A percentile compares a stretch with the other conserved stretches of the same genome.
Conservation (phyloP, 176 grass and related monocot genomes). For the Otatea glauca region DNA sequence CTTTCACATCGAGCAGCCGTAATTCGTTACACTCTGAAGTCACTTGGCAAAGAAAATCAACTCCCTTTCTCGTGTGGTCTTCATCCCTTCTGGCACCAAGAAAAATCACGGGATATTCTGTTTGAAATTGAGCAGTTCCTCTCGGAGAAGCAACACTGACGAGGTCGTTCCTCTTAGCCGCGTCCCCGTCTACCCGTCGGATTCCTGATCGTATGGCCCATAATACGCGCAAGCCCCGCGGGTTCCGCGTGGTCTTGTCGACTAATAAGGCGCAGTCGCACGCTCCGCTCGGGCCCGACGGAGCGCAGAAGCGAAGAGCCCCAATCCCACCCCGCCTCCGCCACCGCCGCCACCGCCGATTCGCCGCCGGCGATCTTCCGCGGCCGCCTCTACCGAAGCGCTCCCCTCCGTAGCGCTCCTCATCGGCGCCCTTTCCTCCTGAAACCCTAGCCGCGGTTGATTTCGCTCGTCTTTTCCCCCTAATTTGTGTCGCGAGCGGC, state of each 20-base stretch:
- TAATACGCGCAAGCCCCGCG: not conserved
- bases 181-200: not conserved
- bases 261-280: slow-evolving; percentile 29
- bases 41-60: no score
- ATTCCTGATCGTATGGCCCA: slow-evolving; percentile 6
- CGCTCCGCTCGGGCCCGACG: slow-evolving; percentile 10
- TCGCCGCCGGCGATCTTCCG: slow-evolving; percentile 35
- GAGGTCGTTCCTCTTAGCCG: no score
- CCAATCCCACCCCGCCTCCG: slow-evolving; percentile 12
- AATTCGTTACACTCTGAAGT: no score
- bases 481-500: not conserved
- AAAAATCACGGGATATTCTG: no score
- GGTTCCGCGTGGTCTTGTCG: slow-evolving; percentile 2
- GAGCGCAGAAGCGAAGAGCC: slow-evolving; percentile 32
- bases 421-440: not conserved
- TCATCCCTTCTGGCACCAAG: no score
- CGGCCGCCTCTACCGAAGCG: not conserved
- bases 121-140: no score
- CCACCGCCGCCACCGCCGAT: no score
- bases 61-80: no score
- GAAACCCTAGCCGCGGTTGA: not conserved
- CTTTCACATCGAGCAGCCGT: no score
- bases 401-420: no score
- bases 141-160: no score
- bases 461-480: not conserved